Conservation (phyloP, 768 basidiomycete species). For the Kwoniella botswanensis region DNA sequence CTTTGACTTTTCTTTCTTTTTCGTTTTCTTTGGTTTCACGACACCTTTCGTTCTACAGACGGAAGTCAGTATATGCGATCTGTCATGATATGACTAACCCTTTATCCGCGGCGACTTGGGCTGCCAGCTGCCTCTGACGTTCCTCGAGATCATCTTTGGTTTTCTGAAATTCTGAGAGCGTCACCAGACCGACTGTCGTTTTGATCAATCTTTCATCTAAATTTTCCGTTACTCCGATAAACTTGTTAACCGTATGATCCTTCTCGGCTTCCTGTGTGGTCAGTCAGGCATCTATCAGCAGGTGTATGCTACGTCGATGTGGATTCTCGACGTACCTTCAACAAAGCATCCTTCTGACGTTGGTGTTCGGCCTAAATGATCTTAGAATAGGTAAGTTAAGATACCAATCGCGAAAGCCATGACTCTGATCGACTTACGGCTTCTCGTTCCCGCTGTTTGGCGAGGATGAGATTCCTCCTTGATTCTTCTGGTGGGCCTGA, state of each 20-base stretch:
- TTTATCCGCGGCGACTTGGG: conserved; percentile 64
- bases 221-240: conserved; percentile 91
- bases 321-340: conserved; percentile 58
- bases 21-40: conserved; percentile 87
- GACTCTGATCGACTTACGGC: conserved; percentile 66
- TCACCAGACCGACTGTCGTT: conserved; percentile 87
- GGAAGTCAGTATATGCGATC: conserved; percentile 1
- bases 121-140: conserved; percentile 85
- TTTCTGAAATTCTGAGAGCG: conserved; percentile 90
- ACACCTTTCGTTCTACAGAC: neutral
- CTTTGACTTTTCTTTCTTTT: conserved; percentile 84
- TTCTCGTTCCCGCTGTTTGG: conserved; percentile 72
- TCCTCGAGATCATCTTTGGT: conserved; percentile 86
- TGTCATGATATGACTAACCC: conserved; percentile 15
- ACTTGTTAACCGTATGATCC: conserved; percentile 81
- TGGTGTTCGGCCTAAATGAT: conserved; percentile 43
- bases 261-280: conserved; percentile 77
- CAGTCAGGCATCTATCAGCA: neutral
- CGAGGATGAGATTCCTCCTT: conserved; percentile 61
- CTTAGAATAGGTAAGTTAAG: conserved; percentile 71
- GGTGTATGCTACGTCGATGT: neutral
- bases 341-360: neutral
- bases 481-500: conserved; percentile 40
- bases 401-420: conserved; percentile 61
- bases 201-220: conserved; percentile 92